Evolutionary conservation across 257 asterid species (phyloP).

Genomic region (Forsythia suspensa): DNA sequence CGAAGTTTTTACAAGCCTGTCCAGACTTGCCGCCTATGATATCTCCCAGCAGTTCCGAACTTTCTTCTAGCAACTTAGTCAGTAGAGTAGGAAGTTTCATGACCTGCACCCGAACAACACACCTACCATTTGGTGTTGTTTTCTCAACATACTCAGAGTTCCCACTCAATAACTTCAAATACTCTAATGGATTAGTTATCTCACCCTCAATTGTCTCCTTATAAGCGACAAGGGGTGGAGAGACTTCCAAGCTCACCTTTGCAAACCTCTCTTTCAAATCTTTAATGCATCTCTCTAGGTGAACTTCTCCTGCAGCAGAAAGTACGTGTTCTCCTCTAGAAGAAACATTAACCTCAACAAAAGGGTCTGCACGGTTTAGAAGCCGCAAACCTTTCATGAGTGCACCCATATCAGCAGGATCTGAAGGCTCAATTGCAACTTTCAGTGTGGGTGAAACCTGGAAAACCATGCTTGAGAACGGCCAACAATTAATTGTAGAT

Average conservation of each 20-base stretch:
- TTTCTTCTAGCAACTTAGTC: slow-evolving; percentile 78
- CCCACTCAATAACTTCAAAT: slow-evolving; percentile 53
- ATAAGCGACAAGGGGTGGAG: slow-evolving; percentile 89
- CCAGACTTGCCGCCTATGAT: slow-evolving; percentile 73
- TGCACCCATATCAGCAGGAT: slow-evolving; percentile 88
- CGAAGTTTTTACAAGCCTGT: slow-evolving; percentile 62
- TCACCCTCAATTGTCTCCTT: slow-evolving; percentile 90
- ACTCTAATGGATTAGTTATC: slow-evolving; percentile 50
- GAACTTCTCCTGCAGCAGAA: slow-evolving; percentile 98
- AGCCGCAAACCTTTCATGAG: slow-evolving; percentile 78
- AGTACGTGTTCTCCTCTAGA: slow-evolving; percentile 93
- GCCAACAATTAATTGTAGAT: slow-evolving; percentile 79
- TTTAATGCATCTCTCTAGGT: slow-evolving; percentile 86
- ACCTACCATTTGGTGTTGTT: slow-evolving; percentile 80
- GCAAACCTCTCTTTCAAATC: slow-evolving; percentile 94
- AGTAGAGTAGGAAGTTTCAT: slow-evolving; percentile 81
- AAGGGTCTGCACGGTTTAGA: slow-evolving; percentile 93
- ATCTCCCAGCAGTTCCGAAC: slow-evolving; percentile 72
- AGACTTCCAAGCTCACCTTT: slow-evolving; percentile 73
- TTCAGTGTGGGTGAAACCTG: slow-evolving; percentile 91
- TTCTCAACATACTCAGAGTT: slow-evolving; percentile 72
- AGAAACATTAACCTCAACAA: slow-evolving; percentile 85
- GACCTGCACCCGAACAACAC: slow-evolving; percentile 79
- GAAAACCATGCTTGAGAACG: slow-evolving; percentile 90
- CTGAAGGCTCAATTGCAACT: slow-evolving; percentile 95